These are phyloP conservation scores for Ilex asprella DNA, from an alignment of 257 asterid species.

Conservation along the genomic window DNA sequence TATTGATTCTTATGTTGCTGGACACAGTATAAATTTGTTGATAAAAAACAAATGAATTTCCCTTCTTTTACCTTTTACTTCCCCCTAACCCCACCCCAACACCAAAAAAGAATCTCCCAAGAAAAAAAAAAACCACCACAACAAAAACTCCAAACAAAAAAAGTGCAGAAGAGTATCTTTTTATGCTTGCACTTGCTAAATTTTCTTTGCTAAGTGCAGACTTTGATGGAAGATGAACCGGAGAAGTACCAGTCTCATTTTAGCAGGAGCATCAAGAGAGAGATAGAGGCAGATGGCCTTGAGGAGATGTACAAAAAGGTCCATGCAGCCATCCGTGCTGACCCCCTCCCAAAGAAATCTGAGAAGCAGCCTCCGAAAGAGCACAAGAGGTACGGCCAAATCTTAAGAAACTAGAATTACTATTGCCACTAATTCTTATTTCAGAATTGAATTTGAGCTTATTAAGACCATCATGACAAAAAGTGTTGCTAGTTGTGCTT, in stretches of 20 bases:
- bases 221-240: constrained; percentile 68
- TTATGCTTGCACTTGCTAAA: not conserved
- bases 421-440: too few species aligned
- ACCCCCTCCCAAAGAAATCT: constrained; percentile 36
- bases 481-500: too few species aligned
- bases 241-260: constrained; percentile 71
- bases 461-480: too few species aligned
- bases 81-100: too few species aligned
- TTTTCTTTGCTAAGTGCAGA: constrained; percentile 19
- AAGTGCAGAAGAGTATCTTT: too few species aligned
- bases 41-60: too few species aligned
- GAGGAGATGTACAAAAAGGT: constrained; percentile 76
- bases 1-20: not conserved
- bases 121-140: too few species aligned
- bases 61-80: not conserved
- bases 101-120: too few species aligned
- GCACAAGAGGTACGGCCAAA: constrained; percentile 39
- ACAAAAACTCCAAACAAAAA: not conserved
- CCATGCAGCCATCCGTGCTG: constrained; percentile 60
- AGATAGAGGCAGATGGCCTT: constrained; percentile 50
- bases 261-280: constrained; percentile 44
- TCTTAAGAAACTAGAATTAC: too few species aligned
- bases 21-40: not conserved
- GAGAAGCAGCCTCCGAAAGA: constrained; percentile 39
- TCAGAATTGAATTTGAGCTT: too few species aligned